Evolutionary conservation across 331 rosid species (phyloP), one percentile per base, ranked within the genome.

Genomic region (Prunus yedoensis): DNA sequence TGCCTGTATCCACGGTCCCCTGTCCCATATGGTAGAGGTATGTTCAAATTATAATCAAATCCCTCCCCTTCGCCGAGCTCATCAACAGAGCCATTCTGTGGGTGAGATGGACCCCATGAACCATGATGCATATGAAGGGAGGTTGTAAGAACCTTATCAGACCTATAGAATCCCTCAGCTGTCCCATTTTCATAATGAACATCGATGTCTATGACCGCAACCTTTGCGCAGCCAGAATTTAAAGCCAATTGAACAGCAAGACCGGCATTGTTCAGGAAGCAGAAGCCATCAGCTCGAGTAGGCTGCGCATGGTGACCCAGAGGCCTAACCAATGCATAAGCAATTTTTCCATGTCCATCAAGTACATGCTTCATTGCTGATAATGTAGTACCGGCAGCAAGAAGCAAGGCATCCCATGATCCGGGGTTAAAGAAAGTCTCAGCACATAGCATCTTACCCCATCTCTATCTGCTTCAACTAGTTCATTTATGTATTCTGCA

Each of bases 281-380:
- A 93, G 79, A 89, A 91, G 1, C 97, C 98, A 68, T 93, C 97
- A 50, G 97, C 98, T 77, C 49, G 93, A 76, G 94, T 82, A 68
- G 96, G 97, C 98, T 67, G 23, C 23, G 23, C 23, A 21, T 91
- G 98, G 82, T 93, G 97, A 69, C 98, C 98, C 1, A 97, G 98
- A 23, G 98, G 97, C 86, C 98, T 87, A 74, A 93, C 98, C 84
- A 93, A 84, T 28, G 98, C 94, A 80, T 89, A 93, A 50, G 94
- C 86, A 81, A 87, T 4, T 74, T 83, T 91, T 6, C 91, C 96
- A 46, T 57, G 80, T 20, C 91, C 91, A 38, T 88, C 88, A 13
- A 94, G 88, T 45, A 91, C 71, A 82, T 91, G 84, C 79, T 84
- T 85, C 98, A 94, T 91, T 12, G 98, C 90, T 7, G 94, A 91